A percentile compares a stretch with the other conserved stretches of the same genome.
These are phyloP conservation scores for Sugiyamaella chiloensis DNA, from an alignment of 805 yeast genomes.

Conservation along the genomic window DNA sequence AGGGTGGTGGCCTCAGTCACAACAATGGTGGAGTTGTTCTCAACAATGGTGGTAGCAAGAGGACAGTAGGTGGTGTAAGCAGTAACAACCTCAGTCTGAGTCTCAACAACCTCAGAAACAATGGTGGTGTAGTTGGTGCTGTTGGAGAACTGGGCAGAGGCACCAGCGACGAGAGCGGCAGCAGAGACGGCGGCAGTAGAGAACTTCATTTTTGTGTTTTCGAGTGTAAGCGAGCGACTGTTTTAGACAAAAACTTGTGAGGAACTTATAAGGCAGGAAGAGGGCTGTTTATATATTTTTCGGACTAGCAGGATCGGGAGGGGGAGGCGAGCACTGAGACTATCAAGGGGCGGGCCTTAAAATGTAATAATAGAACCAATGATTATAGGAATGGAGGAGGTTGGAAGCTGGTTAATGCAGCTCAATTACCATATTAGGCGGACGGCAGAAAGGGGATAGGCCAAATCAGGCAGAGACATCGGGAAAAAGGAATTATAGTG, in stretches of 20 bases:
- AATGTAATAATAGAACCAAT: slow-evolving; percentile 4
- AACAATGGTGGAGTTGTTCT: slow-evolving; percentile 67
- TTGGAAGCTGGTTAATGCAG: neutral
- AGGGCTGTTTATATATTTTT: slow-evolving; percentile 5
- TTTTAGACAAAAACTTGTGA: slow-evolving; percentile 13
- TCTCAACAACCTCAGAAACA: slow-evolving; percentile 36
- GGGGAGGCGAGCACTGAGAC: neutral
- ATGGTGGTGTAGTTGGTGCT: slow-evolving; percentile 45
- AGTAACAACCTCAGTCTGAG: slow-evolving; percentile 50
- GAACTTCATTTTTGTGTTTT: slow-evolving; percentile 27
- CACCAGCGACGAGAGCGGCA: slow-evolving; percentile 25
- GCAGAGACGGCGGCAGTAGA: slow-evolving; percentile 22
- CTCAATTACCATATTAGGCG: too few species aligned
- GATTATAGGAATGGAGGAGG: slow-evolving; percentile 6
- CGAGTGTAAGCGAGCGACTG: slow-evolving; percentile 21
- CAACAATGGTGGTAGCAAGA: slow-evolving; percentile 59
- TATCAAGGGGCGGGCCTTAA: neutral
- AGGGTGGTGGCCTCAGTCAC: slow-evolving; percentile 77
- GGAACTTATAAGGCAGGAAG: slow-evolving; percentile 9
- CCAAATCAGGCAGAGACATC: neutral
- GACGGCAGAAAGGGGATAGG: too few species aligned
- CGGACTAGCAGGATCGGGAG: too few species aligned
- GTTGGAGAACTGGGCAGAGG: slow-evolving; percentile 34
- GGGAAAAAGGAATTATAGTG: slow-evolving; percentile 2
- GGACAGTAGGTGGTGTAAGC: slow-evolving; percentile 84